Evolutionary conservation across 2,329 filamentous ascomycete species (phyloP), one percentile per base, ranked within the genome.

Genomic region (Pestalotiopsis sp.): DNA sequence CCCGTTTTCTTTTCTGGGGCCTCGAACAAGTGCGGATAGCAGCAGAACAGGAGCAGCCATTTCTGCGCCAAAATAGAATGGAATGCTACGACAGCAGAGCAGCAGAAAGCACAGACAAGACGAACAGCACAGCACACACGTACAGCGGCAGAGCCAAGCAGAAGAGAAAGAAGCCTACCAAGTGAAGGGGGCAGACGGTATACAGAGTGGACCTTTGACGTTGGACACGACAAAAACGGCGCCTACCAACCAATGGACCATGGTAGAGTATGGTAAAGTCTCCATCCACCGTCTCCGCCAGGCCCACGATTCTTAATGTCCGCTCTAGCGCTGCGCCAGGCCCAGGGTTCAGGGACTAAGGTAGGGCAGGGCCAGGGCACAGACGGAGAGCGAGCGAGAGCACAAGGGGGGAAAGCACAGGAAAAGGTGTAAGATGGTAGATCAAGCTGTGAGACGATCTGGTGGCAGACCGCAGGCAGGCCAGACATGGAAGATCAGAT

Each of bases 161-260:
- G n/a, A 66, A n/a, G 49, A 45, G 52, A 56, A 40, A 38, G 36
- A 60, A 60, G 58, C 57, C 52, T 60, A 60, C 31, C 65, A 66
- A 36, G 58, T 52, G 45, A 52, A 52, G 45, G 45, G 45, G 45
- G 45, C 17, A 56, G 25, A 58, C 31, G 63, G 36, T 66, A 66
- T 45, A 45, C 63, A 52, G 17, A 36, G 65, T 66, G 65, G 65
- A 25, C 65, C 56, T 45, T 60, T 60, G 36, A 66, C 57, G 56
- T 66, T 66, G 40, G 56, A 66, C 31, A 66, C 65, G 52, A 56
- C 45, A 57, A 31, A 41, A 65, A 31, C 27, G 23, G 23, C 23
- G 57, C 25, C 57, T 52, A 59, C n/a, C 25, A 36, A n/a, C 57
- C 31, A 36, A 27, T 59, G 57, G 57, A 36, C 23, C 57, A 27